These are phyloP conservation scores for Mycosarcoma mackinlayi DNA, from an alignment of 1,284 basidiomycete species.

Conservation along the genomic window DNA sequence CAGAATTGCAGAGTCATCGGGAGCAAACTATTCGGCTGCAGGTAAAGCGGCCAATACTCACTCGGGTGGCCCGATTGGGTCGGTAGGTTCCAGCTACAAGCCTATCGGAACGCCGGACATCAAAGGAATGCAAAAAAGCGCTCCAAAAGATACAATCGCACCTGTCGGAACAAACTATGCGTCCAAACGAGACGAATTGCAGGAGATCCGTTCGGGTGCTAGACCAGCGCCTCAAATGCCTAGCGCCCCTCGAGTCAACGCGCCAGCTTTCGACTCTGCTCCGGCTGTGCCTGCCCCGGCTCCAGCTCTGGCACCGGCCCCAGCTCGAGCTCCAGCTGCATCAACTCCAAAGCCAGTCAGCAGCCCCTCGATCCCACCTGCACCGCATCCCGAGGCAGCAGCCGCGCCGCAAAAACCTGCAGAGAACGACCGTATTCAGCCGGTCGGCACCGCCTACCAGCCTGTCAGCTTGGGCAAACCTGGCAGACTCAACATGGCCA, in stretches of 20 bases:
- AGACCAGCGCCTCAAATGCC: slow-evolving; percentile 26
- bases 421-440: slow-evolving; percentile 64
- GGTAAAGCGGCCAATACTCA: slow-evolving; percentile 64
- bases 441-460: slow-evolving; percentile 65
- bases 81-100: slow-evolving; percentile 62
- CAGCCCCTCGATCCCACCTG: slow-evolving; percentile 21
- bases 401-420: slow-evolving; percentile 50
- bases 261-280: slow-evolving; percentile 39
- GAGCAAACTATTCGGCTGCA: slow-evolving; percentile 82
- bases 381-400: slow-evolving; percentile 29
- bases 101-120: slow-evolving; percentile 67
- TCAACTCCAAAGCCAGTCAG: slow-evolving; percentile 15
- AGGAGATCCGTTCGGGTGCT: slow-evolving; percentile 56
- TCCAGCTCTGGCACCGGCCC: slow-evolving; percentile 17
- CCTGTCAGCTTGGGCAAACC: slow-evolving; percentile 65
- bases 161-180: slow-evolving; percentile 63
- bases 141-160: slow-evolving; percentile 57
- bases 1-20: slow-evolving; percentile 87
- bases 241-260: slow-evolving; percentile 27
- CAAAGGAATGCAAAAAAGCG: slow-evolving; percentile 55
- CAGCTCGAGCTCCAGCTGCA: slow-evolving; percentile 17
- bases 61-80: slow-evolving; percentile 55
- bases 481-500: slow-evolving; percentile 63
- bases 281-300: slow-evolving; percentile 33
- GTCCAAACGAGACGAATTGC: slow-evolving; percentile 60